These are phyloP conservation scores for Hypomyces rosellus DNA, from an alignment of 2,329 filamentous ascomycete genomes.

Conservation along the genomic window DNA sequence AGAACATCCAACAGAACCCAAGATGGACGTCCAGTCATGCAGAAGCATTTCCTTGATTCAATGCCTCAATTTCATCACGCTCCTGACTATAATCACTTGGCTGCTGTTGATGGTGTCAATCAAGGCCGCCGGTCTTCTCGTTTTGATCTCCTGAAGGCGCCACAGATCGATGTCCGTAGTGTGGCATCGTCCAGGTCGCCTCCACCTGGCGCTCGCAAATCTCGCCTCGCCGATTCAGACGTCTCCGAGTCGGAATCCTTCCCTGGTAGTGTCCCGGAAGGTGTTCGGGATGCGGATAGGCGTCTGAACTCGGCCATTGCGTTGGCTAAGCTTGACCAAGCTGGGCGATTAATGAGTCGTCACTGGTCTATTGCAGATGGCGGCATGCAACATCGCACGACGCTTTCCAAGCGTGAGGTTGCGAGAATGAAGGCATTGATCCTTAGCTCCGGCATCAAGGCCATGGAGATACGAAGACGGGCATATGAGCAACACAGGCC, in stretches of 20 bases:
- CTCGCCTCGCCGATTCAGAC: constrained; percentile 25
- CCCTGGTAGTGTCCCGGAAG: constrained; percentile 23
- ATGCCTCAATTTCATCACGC: constrained; percentile 45
- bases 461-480: constrained; percentile 67
- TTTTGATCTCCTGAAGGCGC: constrained; percentile 44
- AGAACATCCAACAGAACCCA: constrained; percentile 27
- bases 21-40: constrained; percentile 24
- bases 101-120: constrained; percentile 10
- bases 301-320: constrained; percentile 29
- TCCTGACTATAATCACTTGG: constrained; percentile 19
- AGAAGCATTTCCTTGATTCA: constrained; percentile 43
- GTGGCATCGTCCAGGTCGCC: constrained; percentile 32
- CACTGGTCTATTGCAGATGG: constrained; percentile 49
- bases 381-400: constrained; percentile 27
- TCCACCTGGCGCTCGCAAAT: constrained; percentile 20
- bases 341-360: constrained; percentile 23
- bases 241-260: constrained; percentile 34
- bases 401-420: constrained; percentile 63
- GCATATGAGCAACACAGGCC: constrained; percentile 45
- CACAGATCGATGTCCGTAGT: constrained; percentile 40
- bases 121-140: constrained; percentile 36
- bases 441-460: constrained; percentile 82
- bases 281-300: constrained; percentile 27
- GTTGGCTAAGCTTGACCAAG: constrained; percentile 19
- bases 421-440: constrained; percentile 72